Base-by-base conservation (phyloP, 2,329 filamentous ascomycete genomes). In the Helotiales sp. region DNA sequence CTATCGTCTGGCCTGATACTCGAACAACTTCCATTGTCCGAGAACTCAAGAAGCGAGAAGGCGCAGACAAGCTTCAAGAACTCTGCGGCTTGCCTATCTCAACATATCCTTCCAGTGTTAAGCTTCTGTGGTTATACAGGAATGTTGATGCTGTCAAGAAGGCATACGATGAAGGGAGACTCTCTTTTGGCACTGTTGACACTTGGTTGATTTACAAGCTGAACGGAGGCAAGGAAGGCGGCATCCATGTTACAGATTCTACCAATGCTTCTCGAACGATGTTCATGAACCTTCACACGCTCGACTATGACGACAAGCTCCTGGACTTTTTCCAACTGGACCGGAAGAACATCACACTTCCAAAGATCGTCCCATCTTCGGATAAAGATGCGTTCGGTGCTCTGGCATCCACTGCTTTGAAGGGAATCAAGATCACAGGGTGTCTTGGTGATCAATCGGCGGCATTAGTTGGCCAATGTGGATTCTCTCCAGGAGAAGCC, bases 1-100 rank as follows among this genome's bases (percentile, higher is more conserved):
- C 91, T 69, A 93, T 96, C 70, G 92, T 92, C 63, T 95, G 92
- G 92, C 91, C 92, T 45, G 92, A 96, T 77, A 94, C 91, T n/a
- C 84, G 92, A 63, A 90, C 91, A 57, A 86, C 88, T 71, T 84
- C 86, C 63, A 82, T 95, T 58, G 91, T 93, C 10, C 87, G 91
- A 68, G 89, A 93, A 73, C 81, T 95, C 34, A 93, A 92, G 80
- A 78, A 81, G 17, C 84, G 86, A 69, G 81, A 87, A 22, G 91
- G 90, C 32, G 86, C 91, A 20, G 87, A 91, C 66, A 86, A 91
- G 69, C 81, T 95, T 61, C 86, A 83, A 63, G 81, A 86, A 58
- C 83, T 91, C 66, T 93, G 91, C 75, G 92, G 92, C 66, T 84
- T 95, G 50, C 92, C 92, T 5, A 82, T 96, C 26, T 94, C 92